phyloP scores from a whole-genome alignment of 2,329 filamentous ascomycete genomes.

The Verruconis gallopava region DNA sequence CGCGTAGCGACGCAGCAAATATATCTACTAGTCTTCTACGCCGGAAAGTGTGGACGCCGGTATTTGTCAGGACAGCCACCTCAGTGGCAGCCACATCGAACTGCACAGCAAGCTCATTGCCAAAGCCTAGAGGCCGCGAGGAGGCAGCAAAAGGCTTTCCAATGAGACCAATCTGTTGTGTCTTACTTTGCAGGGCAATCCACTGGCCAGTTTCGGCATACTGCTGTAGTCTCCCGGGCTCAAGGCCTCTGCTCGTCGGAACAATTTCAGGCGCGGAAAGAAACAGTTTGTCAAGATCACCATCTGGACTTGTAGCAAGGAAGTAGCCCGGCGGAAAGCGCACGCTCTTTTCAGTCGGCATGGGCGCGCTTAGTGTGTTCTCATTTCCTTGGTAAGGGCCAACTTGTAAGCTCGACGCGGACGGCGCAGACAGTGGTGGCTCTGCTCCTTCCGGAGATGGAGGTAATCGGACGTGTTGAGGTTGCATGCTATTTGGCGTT shows the following conservation, averaged over 20 bases:
- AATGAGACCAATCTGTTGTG: slow-evolving; percentile 67
- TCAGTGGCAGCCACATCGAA: slow-evolving; percentile 75
- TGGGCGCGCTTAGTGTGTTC: slow-evolving; percentile 22
- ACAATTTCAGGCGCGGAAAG: slow-evolving; percentile 80
- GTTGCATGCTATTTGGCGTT: slow-evolving; percentile 87
- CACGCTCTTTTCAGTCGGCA: slow-evolving; percentile 22
- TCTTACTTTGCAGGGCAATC: slow-evolving; percentile 59
- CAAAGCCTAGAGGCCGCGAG: slow-evolving; percentile 61
- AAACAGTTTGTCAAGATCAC: slow-evolving; percentile 56
- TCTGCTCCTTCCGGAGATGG: slow-evolving; percentile 33
- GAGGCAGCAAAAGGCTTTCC: slow-evolving; percentile 57
- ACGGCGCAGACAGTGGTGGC: slow-evolving; percentile 3
- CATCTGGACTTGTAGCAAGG: slow-evolving; percentile 41
- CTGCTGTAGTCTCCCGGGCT: slow-evolving; percentile 38
- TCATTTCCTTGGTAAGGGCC: slow-evolving; percentile 13
- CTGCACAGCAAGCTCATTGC: slow-evolving; percentile 92
- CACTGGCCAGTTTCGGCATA: slow-evolving; percentile 73
- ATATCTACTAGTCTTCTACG: slow-evolving; percentile 80
- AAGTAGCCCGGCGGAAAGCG: slow-evolving; percentile 82
- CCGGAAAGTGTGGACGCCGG: slow-evolving; percentile 74
- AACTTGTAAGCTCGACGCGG: background rate
- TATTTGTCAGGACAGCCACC: slow-evolving; percentile 83
- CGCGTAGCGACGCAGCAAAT: slow-evolving; percentile 67
- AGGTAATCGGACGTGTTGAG: slow-evolving; percentile 93
- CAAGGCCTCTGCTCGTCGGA: slow-evolving; percentile 52